phyloP scores from a whole-genome alignment of 176 grass and related monocot genomes.

The Oryza coarctata region DNA sequence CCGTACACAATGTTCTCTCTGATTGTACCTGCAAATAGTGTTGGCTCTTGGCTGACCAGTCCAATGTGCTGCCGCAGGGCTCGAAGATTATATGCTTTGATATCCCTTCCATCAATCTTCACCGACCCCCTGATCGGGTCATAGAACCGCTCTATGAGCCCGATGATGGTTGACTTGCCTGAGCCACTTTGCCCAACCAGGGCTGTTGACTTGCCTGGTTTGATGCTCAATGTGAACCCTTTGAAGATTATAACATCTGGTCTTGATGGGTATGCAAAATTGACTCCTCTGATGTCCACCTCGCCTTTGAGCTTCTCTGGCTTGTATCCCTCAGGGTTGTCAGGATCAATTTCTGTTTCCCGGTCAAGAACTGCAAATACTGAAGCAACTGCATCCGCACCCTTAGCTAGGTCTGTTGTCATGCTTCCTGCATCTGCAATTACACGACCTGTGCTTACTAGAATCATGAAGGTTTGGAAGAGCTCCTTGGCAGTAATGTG shows the following conservation, averaged over 20 bases:
- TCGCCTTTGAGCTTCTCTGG: slow-evolving; percentile 65
- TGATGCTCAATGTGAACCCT: slow-evolving; percentile 82
- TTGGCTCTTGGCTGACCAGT: slow-evolving; percentile 91
- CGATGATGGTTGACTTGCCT: slow-evolving; percentile 93
- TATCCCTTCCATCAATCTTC: slow-evolving; percentile 71
- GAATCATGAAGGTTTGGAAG: slow-evolving; percentile 98
- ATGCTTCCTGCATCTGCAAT: slow-evolving; percentile 96
- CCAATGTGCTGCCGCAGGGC: slow-evolving; percentile 75
- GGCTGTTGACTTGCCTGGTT: slow-evolving; percentile 83
- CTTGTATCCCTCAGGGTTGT: slow-evolving; percentile 58
- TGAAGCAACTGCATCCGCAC: slow-evolving; percentile 78
- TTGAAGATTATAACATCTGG: slow-evolving; percentile 77
- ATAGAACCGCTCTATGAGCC: slow-evolving; percentile 93
- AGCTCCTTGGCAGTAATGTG: slow-evolving; percentile 72
- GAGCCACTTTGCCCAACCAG: slow-evolving; percentile 95
- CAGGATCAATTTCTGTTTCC: slow-evolving; percentile 73
- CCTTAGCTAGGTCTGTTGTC: slow-evolving; percentile 96
- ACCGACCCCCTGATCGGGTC: slow-evolving; percentile 71
- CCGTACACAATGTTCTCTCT: slow-evolving; percentile 84
- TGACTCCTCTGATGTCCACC: slow-evolving; percentile 71
- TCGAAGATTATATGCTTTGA: slow-evolving; percentile 73
- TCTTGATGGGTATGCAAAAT: slow-evolving; percentile 82
- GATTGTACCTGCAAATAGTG: slow-evolving; percentile 82
- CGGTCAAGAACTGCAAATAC: slow-evolving; percentile 88
- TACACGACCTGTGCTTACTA: slow-evolving; percentile 91